Percentiles rank a stretch among this genome's conserved stretches.
These are phyloP conservation scores for Petunia hybrid DNA, from an alignment of 305 asterid species.

Conservation along the genomic window DNA sequence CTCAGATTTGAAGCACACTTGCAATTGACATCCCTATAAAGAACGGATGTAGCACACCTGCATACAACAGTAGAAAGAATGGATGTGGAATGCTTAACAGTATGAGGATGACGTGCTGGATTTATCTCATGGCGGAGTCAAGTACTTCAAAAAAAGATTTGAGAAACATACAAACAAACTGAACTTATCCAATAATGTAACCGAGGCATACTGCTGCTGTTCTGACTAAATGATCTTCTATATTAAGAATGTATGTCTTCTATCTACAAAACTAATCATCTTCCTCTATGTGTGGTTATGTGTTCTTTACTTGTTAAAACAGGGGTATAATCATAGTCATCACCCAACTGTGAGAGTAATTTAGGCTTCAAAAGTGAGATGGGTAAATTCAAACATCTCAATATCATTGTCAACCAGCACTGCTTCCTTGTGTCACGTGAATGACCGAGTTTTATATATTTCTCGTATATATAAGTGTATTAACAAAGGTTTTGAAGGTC, in stretches of 20 bases:
- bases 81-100: constrained; percentile 24
- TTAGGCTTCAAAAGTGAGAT: background rate
- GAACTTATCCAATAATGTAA: background rate
- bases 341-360: background rate
- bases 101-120: background rate
- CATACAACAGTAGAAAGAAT: constrained; percentile 3
- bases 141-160: constrained; percentile 28
- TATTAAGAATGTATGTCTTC: constrained; percentile 3
- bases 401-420: background rate
- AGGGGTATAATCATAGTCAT: background rate
- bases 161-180: constrained; percentile 20
- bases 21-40: constrained; percentile 24
- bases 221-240: background rate
- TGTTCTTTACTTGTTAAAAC: background rate
- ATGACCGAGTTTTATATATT: background rate
- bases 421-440: background rate
- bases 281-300: background rate
- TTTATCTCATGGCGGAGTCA: background rate
- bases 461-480: background rate
- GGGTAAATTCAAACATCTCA: background rate
- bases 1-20: constrained; percentile 18
- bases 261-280: constrained; percentile 23
- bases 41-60: constrained; percentile 26
- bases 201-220: constrained; percentile 10
- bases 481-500: constrained; percentile 18